phyloP scores from a whole-genome alignment of 108 stramenopile genomes.

The Nitzschia inconspicua region DNA sequence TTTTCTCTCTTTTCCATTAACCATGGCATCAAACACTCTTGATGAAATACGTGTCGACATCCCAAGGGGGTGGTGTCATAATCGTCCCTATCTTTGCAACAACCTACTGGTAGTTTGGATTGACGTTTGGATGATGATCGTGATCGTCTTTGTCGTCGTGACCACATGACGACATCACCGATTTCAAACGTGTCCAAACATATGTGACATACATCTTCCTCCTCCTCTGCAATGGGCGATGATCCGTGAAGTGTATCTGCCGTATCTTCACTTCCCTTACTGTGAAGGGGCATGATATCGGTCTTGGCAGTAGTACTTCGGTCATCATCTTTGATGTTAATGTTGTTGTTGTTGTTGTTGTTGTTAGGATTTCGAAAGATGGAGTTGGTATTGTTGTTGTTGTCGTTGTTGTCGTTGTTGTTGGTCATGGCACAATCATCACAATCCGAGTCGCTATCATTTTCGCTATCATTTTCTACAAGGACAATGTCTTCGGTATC shows the following conservation, averaged over 20 bases:
- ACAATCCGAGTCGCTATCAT: no score
- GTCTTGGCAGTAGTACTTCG: neutral
- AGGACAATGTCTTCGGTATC: constrained; percentile 12
- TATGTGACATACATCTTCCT: constrained; percentile 30
- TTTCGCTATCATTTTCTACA: no score
- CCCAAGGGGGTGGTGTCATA: neutral
- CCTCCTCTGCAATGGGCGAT: constrained; percentile 12
- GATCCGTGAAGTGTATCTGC: neutral
- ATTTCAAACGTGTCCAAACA: constrained; percentile 35
- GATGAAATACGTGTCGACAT: constrained; percentile 36
- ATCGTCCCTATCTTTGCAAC: no score
- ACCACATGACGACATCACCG: constrained; percentile 30
- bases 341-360: neutral
- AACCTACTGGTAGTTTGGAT: neutral
- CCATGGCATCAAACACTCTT: constrained; percentile 33
- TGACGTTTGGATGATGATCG: neutral
- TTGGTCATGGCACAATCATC: no score
- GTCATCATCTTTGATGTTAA: neutral
- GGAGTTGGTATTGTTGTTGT: neutral
- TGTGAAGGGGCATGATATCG: neutral
- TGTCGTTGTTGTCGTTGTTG: no score
- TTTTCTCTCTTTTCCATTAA: constrained; percentile 29
- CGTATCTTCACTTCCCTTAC: neutral
- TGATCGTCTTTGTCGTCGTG: neutral
- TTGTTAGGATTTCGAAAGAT: neutral